Base-by-base conservation (phyloP, 495 filamentous ascomycete genomes). In the Trichoderma orchidacearum region DNA sequence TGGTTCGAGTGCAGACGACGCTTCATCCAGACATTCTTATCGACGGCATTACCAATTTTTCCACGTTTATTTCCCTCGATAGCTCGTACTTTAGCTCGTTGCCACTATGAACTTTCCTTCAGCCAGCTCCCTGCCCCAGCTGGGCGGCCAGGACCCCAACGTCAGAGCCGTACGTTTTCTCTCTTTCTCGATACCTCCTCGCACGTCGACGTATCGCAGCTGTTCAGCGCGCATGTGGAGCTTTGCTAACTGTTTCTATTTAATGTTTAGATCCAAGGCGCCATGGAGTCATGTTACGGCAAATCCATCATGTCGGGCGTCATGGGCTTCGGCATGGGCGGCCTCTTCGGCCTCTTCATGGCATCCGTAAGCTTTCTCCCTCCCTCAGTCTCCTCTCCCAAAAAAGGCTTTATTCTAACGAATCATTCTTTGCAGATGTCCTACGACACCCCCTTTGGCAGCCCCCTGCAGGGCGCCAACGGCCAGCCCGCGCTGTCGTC, bases 261-360 rank as follows among this genome's bases (percentile, higher is more conserved):
- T 27, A 18, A 9, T 6, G 28, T 56, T 61, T 58, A 90, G 89
- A 86, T 95, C 78, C 79, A 88, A 77, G 66, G 70, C 18, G 80
- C 81, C 34, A 94, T 94, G 87, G 91, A 96, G 67, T 91, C 85
- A 5, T 96, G 91, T 69, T 85, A 85, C 11, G 78, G 80, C 32
- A 96, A 96, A 65, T 87, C 87, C 12, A 85, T 78, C 55, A 80
- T 96, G 51, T 81, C 87, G 1, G 92, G 90, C 34, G 85, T 78
- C 17, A 89, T 89, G 76, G 91, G 91, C 11, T 95, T 96, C 64
- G 91, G 82, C 28, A 82, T 96, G 36, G 91, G 91, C 54, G 92
- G 89, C 61, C 70, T 88, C n/a, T 96, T 96, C 61, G 91, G 91
- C 51, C 74, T 96, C 59, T 96, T 96, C 70, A 96, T 95, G 89